These are phyloP conservation scores for Solanum hybrid DNA, from an alignment of 305 asterid genomes.

Conservation along the genomic window DNA sequence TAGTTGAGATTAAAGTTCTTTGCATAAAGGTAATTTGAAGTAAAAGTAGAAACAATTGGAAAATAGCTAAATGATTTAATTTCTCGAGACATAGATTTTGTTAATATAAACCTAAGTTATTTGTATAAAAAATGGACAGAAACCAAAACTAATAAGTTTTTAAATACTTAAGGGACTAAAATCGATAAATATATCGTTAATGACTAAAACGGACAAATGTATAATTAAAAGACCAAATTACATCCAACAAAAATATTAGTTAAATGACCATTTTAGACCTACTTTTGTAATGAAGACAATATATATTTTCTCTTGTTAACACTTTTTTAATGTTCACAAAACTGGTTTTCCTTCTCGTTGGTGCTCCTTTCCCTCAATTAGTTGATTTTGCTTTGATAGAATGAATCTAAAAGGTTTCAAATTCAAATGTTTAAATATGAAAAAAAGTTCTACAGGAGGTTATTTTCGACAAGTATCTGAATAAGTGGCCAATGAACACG, in stretches of 20 bases:
- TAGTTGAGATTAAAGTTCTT: no score
- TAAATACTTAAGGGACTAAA: no score
- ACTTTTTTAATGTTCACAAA: background rate
- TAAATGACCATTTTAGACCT: no score
- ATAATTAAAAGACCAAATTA: no score
- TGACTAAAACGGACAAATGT: no score
- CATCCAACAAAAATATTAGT: rapidly evolving
- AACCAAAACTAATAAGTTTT: no score
- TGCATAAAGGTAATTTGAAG: background rate
- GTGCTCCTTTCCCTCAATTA: background rate
- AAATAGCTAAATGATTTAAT: no score
- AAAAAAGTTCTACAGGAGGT: background rate
- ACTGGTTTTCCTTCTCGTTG: background rate
- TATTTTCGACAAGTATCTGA: background rate
- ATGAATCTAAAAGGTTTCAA: background rate
- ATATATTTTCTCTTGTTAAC: background rate
- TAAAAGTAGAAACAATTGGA: no score
- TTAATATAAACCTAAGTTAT: no score
- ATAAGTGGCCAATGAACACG: no score
- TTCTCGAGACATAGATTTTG: background rate
- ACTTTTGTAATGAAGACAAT: rapidly evolving
- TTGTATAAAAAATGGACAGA: no score
- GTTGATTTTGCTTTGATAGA: background rate
- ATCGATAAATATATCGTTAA: background rate
- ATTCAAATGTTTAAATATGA: background rate